Conservation (phyloP, 306 rosid species). For the Inga oerstediana region DNA sequence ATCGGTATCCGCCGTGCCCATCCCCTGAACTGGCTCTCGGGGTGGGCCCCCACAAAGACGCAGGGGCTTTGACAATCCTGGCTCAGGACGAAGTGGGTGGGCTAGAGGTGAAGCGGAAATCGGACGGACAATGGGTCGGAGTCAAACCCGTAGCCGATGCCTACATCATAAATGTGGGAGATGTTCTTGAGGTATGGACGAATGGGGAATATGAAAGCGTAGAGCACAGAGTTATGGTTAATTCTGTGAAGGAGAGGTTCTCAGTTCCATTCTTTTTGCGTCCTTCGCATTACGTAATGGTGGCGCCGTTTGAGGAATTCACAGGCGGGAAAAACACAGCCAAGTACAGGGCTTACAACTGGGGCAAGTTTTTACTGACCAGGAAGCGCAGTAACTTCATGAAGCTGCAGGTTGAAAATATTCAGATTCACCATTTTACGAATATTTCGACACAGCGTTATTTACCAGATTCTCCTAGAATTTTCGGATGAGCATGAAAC, state of each 20-base stretch:
- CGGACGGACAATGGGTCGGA: conserved; percentile 72
- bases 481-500: not conserved
- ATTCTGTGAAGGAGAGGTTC: conserved; percentile 45
- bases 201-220: conserved; percentile 13
- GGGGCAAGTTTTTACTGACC: conserved; percentile 47
- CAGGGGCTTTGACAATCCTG: conserved; percentile 70
- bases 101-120: conserved; percentile 58
- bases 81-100: conserved; percentile 83
- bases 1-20: conserved; percentile 77
- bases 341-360: conserved; percentile 51
- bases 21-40: conserved; percentile 77
- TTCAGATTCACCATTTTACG: not conserved
- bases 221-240: conserved; percentile 27
- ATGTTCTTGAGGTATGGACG: conserved; percentile 60
- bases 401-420: conserved; percentile 51
- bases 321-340: conserved; percentile 39
- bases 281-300: conserved; percentile 47
- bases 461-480: not conserved
- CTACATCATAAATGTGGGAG: conserved; percentile 74
- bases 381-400: conserved; percentile 53
- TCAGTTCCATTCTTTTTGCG: conserved; percentile 39
- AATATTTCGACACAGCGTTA: not conserved
- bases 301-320: conserved; percentile 43
- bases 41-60: conserved; percentile 86
- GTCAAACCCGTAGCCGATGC: conserved; percentile 69